phyloP scores from a whole-genome alignment of 2,329 filamentous ascomycete species.

The Talaromyces sp. region DNA sequence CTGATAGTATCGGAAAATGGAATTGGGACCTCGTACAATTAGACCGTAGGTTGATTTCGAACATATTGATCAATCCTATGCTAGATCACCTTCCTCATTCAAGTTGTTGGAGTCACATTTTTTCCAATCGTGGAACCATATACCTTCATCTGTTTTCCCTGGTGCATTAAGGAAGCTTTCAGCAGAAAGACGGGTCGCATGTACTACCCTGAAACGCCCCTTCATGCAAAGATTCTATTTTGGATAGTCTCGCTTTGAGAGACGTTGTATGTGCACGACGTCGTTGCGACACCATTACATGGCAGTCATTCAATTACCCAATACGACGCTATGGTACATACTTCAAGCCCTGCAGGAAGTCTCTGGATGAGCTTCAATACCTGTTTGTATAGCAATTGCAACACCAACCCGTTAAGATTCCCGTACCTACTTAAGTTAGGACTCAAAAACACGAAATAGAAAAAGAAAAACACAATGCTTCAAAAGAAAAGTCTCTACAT shows the following conservation, averaged over 20 bases:
- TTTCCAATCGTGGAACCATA: too few species aligned
- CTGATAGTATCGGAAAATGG: not conserved
- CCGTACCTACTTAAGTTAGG: not conserved
- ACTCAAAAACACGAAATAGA: too few species aligned
- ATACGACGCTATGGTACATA: too few species aligned
- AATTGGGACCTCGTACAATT: too few species aligned
- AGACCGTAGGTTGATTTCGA: too few species aligned
- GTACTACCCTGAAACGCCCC: not conserved
- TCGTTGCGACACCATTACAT: too few species aligned
- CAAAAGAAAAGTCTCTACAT: slow-evolving; percentile 3
- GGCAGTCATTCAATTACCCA: too few species aligned
- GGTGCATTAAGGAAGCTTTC: not conserved
- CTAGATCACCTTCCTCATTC: too few species aligned
- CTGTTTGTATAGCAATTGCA: not conserved
- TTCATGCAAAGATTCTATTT: not conserved
- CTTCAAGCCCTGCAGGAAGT: too few species aligned
- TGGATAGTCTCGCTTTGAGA: not conserved
- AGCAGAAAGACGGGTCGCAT: not conserved
- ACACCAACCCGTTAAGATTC: not conserved
- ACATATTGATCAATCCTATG: too few species aligned
- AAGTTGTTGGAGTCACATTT: too few species aligned
- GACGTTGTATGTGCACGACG: not conserved
- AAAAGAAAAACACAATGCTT: not conserved
- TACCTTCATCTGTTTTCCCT: not conserved
- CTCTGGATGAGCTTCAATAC: not conserved